A percentile compares a stretch with the other conserved stretches of the same genome.
Conservation (phyloP, 495 filamentous ascomycete species). For the Penicillium parvum region DNA sequence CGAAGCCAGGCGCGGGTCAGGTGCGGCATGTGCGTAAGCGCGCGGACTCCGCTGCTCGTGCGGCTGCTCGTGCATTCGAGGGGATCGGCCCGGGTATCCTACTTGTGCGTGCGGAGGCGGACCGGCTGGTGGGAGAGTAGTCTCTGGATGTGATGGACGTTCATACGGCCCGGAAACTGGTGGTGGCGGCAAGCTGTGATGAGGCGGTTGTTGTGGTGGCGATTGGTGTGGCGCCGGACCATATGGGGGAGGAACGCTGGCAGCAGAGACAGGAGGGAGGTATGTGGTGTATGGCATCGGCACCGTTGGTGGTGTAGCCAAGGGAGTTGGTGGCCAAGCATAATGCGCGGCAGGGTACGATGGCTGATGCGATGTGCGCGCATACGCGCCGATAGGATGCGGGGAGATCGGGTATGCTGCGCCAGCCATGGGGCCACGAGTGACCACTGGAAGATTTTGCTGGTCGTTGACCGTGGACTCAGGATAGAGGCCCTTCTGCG, state of each 20-base stretch:
- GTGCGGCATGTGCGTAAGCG: constrained; percentile 20
- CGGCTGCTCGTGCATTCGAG: constrained; percentile 27
- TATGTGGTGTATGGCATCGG: constrained; percentile 35
- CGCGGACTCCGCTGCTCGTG: constrained; percentile 34
- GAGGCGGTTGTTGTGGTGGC: constrained; percentile 18
- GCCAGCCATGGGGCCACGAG: constrained; percentile 57
- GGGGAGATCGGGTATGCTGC: constrained; percentile 50
- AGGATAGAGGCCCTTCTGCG: constrained; percentile 89
- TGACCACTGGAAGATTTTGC: constrained; percentile 61
- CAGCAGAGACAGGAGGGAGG: constrained; percentile 31
- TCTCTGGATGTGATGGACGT: constrained; percentile 31
- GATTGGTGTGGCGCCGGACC: constrained; percentile 25
- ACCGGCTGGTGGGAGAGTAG: constrained; percentile 20
- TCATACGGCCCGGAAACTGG: constrained; percentile 32
- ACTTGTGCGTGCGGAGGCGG: constrained; percentile 20
- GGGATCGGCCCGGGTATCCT: constrained; percentile 32
- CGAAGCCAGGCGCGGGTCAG: constrained; percentile 36
- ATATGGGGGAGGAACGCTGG: constrained; percentile 29
- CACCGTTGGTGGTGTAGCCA: constrained; percentile 41
- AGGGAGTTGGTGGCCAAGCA: constrained; percentile 63
- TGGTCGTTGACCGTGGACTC: constrained; percentile 92
- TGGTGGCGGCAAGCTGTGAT: constrained; percentile 27
- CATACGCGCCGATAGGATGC: constrained; percentile 47
- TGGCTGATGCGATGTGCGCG: constrained; percentile 45
- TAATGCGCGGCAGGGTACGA: constrained; percentile 49